Base-by-base conservation (phyloP, 2,329 filamentous ascomycete genomes). In the Mariannaea sp. region DNA sequence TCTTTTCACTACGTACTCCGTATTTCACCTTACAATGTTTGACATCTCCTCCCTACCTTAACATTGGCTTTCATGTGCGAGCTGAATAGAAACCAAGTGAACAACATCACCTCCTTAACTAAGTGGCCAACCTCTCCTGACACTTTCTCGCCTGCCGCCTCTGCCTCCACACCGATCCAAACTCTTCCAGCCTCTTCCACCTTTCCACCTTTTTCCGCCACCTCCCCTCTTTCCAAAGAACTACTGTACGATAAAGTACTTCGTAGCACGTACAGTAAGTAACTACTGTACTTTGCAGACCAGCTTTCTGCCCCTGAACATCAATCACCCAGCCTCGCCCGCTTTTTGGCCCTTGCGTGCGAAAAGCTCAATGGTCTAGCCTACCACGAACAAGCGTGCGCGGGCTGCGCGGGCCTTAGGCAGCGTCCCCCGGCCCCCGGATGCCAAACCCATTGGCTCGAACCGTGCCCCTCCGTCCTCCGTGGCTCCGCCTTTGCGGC, bases 401-500 rank as follows among this genome's bases (percentile, higher is more conserved):
- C 51, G 49, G 53, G 56, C 43, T 55, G 48, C 43, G 30, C 51
- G 49, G 53, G 56, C 43, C 29, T 55, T 40, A 47, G 33, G 49
- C 60, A 63, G 57, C 58, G 52, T 56, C 59, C 64, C 59, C 53
- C 58, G 56, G 42, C 5, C 38, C 39, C 52, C 59, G 56, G 64
- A 17, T 63, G 42, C 14, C 44, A n/a, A 52, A 66, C 64, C 64
- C 50, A 66, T 66, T 66, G 64, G 64, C 49, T 54, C 51, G 38
- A 51, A 42, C 32, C 47, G 41, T 32, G 36, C 44, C 45, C 53
- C 50, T 48, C 53, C 47, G 39, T 35, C 53, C 26, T n/a, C 39
- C 19, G 4, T 12, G 29, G 40, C 59, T 54, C 59, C 59, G 49
- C 54, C 29, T 13, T 32, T 49, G 57, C 60, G 51, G 56, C 58